phyloP scores from a whole-genome alignment of 2,329 filamentous ascomycete genomes.

The Parafenestella ontariensis region DNA sequence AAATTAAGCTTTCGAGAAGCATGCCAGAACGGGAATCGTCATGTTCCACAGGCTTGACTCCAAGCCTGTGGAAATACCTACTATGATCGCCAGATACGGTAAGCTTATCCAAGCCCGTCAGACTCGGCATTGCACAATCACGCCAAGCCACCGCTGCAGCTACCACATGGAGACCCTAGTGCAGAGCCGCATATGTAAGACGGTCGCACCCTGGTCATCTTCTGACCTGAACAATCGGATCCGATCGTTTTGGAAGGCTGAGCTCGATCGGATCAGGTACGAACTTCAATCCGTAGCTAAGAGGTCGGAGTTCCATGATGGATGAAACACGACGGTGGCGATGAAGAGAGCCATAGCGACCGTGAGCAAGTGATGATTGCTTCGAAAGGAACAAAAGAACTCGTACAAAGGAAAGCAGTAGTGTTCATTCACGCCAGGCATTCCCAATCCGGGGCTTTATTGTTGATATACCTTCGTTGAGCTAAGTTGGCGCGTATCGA shows the following conservation, averaged over 20 bases:
- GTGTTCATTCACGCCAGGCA: background rate
- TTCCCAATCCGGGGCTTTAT: background rate
- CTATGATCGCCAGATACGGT: background rate
- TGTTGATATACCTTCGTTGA: background rate
- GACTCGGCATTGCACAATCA: background rate
- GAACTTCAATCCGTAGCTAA: background rate
- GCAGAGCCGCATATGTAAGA: background rate
- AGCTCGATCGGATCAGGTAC: background rate
- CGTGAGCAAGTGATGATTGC: background rate
- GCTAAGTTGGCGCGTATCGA: background rate
- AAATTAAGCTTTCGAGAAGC: background rate
- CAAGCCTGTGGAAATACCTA: background rate
- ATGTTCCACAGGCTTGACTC: background rate
- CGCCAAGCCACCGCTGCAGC: background rate
- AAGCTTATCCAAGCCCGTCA: conserved; percentile 1
- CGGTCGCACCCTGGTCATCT: background rate
- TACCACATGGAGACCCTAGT: background rate
- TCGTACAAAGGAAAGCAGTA: background rate
- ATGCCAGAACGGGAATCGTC: background rate
- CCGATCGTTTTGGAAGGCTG: background rate
- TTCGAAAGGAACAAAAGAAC: background rate
- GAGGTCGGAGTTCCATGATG: background rate
- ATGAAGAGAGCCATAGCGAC: background rate
- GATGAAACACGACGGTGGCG: conserved; percentile 1
- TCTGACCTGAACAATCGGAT: background rate